Base-by-base conservation (phyloP, 228 moss, liverwort and hornwort genomes). In the Sphagnum magellanicum region DNA sequence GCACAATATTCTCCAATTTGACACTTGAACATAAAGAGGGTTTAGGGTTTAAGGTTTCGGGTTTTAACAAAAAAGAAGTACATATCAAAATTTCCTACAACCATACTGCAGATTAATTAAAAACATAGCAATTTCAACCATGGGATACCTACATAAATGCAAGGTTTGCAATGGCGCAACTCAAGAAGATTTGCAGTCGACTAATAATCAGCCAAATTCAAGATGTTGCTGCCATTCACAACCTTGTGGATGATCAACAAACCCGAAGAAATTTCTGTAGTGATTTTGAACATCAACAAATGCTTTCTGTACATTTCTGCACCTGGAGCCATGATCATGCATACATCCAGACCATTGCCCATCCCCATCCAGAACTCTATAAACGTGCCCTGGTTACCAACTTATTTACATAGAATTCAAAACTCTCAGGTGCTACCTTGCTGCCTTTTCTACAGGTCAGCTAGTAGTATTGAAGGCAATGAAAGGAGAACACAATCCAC, bases 351-450 rank as follows among this genome's bases (percentile, higher is more conserved):
- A 47, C 53, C 79, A 57, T 97, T 97, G 46, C 93, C 73, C 97
- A 98, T 98, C 66, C 97, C 97, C 89, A 78, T 90, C 55, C 91
- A 87, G 82, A 93, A 91, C 63, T 98, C 93, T n/a, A 98, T 67
- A 73, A 93, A 98, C 1, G 97, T 93, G 17, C 97, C 97, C 69
- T 89, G 91, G 91, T 69, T 75, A 74, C 1, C 47, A 32, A 32
- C 32, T 32, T 3, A 32, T 32, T 32, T 32, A 32, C 3, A 32
- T 32, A 32, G 32, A 3, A 32, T 32, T 32, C 32, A 32, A 32
- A 32, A 32, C 32, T 32, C 32, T 51, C 8, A 8, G 14, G 50
- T 14, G 50, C 15, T 59, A 32, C 3, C 2, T 11, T 59, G 11
- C 15, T 59, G 59, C 11, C 59, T 59, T 59, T 1, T 59, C 59